A percentile compares a stretch with the other conserved stretches of the same genome.
Conservation (phyloP, 352 stramenopile species). For the Globisporangium acanthophoron region DNA sequence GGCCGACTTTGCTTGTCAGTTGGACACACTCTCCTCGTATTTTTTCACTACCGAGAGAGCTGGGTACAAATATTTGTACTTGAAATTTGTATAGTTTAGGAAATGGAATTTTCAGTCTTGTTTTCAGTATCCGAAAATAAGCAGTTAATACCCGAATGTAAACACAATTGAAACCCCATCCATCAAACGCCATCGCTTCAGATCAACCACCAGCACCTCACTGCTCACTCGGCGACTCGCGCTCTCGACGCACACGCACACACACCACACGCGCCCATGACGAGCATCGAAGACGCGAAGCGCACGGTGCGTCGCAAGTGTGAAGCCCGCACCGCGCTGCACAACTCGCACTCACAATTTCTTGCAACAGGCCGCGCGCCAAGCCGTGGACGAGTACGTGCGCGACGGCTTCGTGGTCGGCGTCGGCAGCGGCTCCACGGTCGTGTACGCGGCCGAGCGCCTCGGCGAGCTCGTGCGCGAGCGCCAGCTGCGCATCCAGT, state of each 20-base stretch:
- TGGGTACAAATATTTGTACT: too few relatives aligned
- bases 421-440: slow-evolving; percentile 97
- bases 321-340: too few relatives aligned
- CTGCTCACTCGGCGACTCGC: background rate
- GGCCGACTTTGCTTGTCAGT: too few relatives aligned
- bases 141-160: background rate
- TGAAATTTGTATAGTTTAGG: too few relatives aligned
- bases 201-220: background rate
- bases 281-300: slow-evolving; percentile 63
- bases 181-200: background rate
- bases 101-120: too few relatives aligned
- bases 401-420: slow-evolving; percentile 95
- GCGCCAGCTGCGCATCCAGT: slow-evolving; percentile 92
- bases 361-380: slow-evolving; percentile 50
- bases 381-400: slow-evolving; percentile 92
- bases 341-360: background rate
- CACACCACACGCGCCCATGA: slow-evolving; percentile 15
- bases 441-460: slow-evolving; percentile 96
- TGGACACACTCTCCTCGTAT: too few relatives aligned
- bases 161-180: background rate
- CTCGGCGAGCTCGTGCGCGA: slow-evolving; percentile 92
- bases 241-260: slow-evolving; percentile 3
- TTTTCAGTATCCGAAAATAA: too few relatives aligned
- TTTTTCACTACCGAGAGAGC: too few relatives aligned
- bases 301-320: slow-evolving; percentile 34